Base-by-base conservation (phyloP, 1,139 yeast species). In the Nakaseomyces nivariensis region DNA sequence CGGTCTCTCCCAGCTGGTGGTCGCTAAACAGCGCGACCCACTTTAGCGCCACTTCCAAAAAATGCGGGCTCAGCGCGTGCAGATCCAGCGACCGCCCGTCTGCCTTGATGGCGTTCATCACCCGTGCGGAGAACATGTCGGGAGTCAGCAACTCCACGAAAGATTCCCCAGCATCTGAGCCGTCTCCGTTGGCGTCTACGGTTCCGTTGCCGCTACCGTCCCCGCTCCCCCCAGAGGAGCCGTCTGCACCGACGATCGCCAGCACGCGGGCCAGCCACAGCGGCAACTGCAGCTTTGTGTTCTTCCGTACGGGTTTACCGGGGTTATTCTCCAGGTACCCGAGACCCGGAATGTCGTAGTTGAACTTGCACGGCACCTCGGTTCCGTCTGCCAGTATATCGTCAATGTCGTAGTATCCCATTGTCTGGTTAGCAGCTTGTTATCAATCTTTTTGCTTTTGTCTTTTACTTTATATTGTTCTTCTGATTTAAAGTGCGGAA, bases 241-340 rank as follows among this genome's bases (percentile, higher is more conserved):
- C 34, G 37, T 55, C 57, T 36, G 56, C 59, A 65, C 70, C 72
- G 42, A 78, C 74, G 38, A 75, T 72, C 1, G 95, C 96, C 42
- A 92, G 69, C 4, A 85, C 77, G 56, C 81, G 82, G 0, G 96
- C 95, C 45, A 92, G 69, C 98, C 98, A 92, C 34, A 89, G 67
- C 1, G 98, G 97, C 41, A 92, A 72, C 52, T 86, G 94, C 4
- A 88, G 64, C 59, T 81, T 82, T 1, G 95, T 75, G 43, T 81
- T 83, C 58, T 79, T 75, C 54, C 80, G 52, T 24, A 65, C 53
- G 17, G 68, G 73, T 54, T 78, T 76, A 0, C 86, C 89, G 0
- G 88, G 86, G 52, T 83, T 81, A 5, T 92, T 94, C 59, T 85
- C 90, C n/a, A 90, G 72, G 61, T 84, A 88, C 3, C 96, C 97